Evolutionary conservation across 768 basidiomycete species (phyloP).

Genomic region (Tulasnella sp.): DNA sequence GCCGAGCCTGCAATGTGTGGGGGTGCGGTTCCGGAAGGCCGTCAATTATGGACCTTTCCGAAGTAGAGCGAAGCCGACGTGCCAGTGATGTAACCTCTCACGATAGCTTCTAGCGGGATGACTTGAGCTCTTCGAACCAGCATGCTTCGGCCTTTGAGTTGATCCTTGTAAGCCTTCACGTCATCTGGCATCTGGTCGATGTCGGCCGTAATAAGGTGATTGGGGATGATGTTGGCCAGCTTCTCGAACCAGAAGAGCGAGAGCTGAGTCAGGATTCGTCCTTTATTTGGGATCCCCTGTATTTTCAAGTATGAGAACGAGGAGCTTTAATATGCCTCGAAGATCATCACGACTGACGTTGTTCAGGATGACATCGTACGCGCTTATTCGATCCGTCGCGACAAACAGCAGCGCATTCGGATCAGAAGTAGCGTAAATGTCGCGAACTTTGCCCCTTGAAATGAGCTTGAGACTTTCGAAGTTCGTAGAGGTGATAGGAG

Average conservation of each 20-base stretch:
- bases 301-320: background rate
- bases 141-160: constrained; percentile 83
- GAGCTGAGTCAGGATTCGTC: constrained; percentile 80
- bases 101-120: constrained; percentile 90
- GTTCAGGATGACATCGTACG: constrained; percentile 91
- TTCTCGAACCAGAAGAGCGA: constrained; percentile 95
- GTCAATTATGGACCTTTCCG: constrained; percentile 28
- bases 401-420: constrained; percentile 72
- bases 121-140: constrained; percentile 86
- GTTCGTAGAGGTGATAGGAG: constrained; percentile 15
- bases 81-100: constrained; percentile 97
- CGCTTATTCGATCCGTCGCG: constrained; percentile 92
- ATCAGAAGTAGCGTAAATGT: constrained; percentile 67
- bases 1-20: constrained; percentile 66
- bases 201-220: constrained; percentile 79
- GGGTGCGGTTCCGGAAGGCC: background rate
- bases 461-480: constrained; percentile 54
- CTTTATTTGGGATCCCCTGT: constrained; percentile 93
- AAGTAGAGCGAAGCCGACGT: constrained; percentile 32
- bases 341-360: constrained; percentile 58
- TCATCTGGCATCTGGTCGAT: constrained; percentile 80
- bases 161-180: constrained; percentile 65
- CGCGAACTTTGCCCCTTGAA: constrained; percentile 92
- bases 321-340: constrained; percentile 30
- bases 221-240: constrained; percentile 72